These are phyloP conservation scores for Eragrostis nindensis DNA, from an alignment of 176 grass and related monocot genomes.

Conservation along the genomic window DNA sequence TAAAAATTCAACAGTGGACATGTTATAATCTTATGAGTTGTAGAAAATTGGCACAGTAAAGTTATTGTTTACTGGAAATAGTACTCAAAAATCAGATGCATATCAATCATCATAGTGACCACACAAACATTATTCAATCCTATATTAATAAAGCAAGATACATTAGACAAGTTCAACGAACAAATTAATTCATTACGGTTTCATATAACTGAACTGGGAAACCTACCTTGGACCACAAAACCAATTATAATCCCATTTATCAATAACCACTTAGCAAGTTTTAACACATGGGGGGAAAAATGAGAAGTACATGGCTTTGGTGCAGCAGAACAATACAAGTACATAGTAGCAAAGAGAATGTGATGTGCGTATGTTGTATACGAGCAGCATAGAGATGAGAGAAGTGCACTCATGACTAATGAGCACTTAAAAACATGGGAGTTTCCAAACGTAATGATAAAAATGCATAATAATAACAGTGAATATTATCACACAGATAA, in stretches of 20 bases:
- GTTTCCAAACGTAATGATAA: background rate
- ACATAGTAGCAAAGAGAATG: conserved; percentile 5
- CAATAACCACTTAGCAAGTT: background rate
- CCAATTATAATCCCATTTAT: background rate
- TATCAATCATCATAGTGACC: conserved; percentile 1
- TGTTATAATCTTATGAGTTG: background rate
- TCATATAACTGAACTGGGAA: background rate
- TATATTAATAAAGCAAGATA: conserved; percentile 23
- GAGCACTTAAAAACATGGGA: background rate
- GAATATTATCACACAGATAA: conserved; percentile 20
- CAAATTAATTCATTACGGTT: background rate
- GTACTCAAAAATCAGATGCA: background rate
- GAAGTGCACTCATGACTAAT: conserved; percentile 11
- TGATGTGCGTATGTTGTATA: background rate
- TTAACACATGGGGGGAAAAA: background rate
- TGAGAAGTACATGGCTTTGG: background rate
- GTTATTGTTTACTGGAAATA: background rate
- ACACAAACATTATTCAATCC: background rate
- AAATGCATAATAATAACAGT: conserved; percentile 18
- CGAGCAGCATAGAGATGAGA: background rate
- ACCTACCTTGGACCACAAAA: background rate
- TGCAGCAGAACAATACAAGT: no score
- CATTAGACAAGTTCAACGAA: background rate
- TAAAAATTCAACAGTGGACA: conserved; percentile 11
- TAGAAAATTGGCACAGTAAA: background rate